Evolutionary conservation across 2,329 filamentous ascomycete genomes (phyloP), one percentile per base, ranked within the genome.

Genomic region (Hyphodiscus sp.): DNA sequence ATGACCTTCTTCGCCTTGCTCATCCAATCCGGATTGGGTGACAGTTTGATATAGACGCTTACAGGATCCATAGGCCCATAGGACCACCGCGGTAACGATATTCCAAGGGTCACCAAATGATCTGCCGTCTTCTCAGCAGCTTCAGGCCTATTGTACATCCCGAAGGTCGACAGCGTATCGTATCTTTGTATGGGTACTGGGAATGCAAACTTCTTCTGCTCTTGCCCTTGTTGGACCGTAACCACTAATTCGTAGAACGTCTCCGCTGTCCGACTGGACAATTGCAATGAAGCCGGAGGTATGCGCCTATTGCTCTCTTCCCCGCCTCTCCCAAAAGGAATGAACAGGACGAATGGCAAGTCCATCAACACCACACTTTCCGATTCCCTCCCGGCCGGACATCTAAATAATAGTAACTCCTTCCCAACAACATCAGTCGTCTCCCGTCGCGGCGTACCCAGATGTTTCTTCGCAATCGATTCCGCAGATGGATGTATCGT

Each of bases 141-240:
- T 70, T 96, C 92, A 16, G 91, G 92, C 51, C 91, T 86, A 73
- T 97, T 97, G 76, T 97, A 99, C 94, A 97, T 97, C 71, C 94
- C 94, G 73, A 99, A 99, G 1, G 94, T 97, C 43, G 91, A 96
- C 47, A 99, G 77, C 1, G 92, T 99, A 70, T 99, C 94, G 74
- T 97, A 99, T 67, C 94, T 81, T 61, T 89, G 84, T 63, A 99
- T 82, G 1, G 92, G 92, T 41, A 97, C 87, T 1, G 94, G 89
- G 63, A 96, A 96, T 4, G 84, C 77, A 71, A 95, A 94, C 72
- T 95, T 95, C 71, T 89, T 90, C 72, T 96, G 90, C 57, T 89
- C 83, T 63, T 87, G 85, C 2, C 91, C 90, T 71, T 97, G 92
- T 68, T 97, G 92, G 20, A 99, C 87, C 49, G 87, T 95, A 49